Evolutionary conservation across 331 rosid species (phyloP), one percentile per base, ranked within the genome.

Genomic region (Malus hybrid): DNA sequence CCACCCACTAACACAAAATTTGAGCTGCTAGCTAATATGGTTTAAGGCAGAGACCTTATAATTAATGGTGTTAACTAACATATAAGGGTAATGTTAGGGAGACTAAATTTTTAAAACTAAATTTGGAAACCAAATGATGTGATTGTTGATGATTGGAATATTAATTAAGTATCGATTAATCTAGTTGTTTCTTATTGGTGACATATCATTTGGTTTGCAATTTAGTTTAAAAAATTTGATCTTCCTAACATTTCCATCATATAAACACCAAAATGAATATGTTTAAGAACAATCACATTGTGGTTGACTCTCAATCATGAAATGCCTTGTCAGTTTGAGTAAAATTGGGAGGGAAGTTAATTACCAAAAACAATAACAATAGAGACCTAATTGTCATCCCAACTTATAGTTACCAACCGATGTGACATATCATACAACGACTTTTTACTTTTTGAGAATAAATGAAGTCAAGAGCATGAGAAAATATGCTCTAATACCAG

Each of bases 21-120:
- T 42, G 67, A 64, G 78, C 61, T 78, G 50, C 54, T 75, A 61
- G 56, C 52, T 63, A 54, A 69, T 44, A 52, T 69, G 61, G 78
- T 68, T 70, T 36, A 73, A 66, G 78, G 75, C 39, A 61, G 65
- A 77, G 63, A 79, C 86, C 79, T 62, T 79, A 70, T 48, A 50
- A 80, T 76, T 77, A 46, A 62, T 73, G 65, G 27, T 87, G 73
- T 69, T 56, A 73, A 86, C 74, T 80, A 80, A 16, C 81, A 61
- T 73, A 79, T 81, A 78, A 79, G 46, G 1, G 46, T 39, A 39
- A 39, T 39, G 12, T 0, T 39, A 39, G 4, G 46, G 12, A 39
- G 46, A 39, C 0, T 4, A 39, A 2, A 36, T 0, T 36, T 36
- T 36, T 36, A 8, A 36, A 8, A 36, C 0, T 1, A 36, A 39